Evolutionary conservation across 2,329 filamentous ascomycete species (phyloP).

Genomic region (Colletotrichum sojae): DNA sequence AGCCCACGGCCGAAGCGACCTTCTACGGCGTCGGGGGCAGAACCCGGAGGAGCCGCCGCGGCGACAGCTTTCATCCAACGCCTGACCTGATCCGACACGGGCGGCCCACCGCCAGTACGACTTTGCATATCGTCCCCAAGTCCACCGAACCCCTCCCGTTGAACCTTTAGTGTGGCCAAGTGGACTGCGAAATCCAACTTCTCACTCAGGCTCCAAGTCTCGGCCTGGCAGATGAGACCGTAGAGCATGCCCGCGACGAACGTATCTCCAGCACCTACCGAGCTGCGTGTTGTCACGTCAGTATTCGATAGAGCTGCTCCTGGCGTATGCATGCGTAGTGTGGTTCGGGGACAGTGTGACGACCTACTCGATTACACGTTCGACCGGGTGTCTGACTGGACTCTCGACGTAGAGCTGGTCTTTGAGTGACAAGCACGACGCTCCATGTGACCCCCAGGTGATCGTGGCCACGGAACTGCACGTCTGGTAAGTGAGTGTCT

Average conservation of each 20-base stretch:
- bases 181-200: slow-evolving; percentile 74
- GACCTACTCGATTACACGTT: slow-evolving; percentile 72
- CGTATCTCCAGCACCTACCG: slow-evolving; percentile 82
- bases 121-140: slow-evolving; percentile 55
- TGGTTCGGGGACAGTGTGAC: background rate
- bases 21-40: slow-evolving; percentile 32
- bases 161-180: slow-evolving; percentile 77
- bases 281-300: slow-evolving; percentile 58
- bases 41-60: slow-evolving; percentile 25
- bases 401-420: slow-evolving; percentile 55
- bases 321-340: too few species aligned
- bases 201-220: slow-evolving; percentile 62
- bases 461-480: slow-evolving; percentile 65
- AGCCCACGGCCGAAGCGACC: slow-evolving; percentile 34
- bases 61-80: slow-evolving; percentile 13
- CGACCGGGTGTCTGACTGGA: slow-evolving; percentile 56
- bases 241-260: slow-evolving; percentile 82
- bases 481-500: slow-evolving; percentile 8
- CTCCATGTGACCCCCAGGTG: slow-evolving; percentile 71
- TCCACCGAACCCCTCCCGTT: slow-evolving; percentile 74
- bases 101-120: slow-evolving; percentile 41
- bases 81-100: slow-evolving; percentile 37
- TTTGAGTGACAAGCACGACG: slow-evolving; percentile 54
- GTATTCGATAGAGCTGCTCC: background rate
- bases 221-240: slow-evolving; percentile 64